Conservation (phyloP, 768 basidiomycete genomes). For the Nidularia pulvinata region DNA sequence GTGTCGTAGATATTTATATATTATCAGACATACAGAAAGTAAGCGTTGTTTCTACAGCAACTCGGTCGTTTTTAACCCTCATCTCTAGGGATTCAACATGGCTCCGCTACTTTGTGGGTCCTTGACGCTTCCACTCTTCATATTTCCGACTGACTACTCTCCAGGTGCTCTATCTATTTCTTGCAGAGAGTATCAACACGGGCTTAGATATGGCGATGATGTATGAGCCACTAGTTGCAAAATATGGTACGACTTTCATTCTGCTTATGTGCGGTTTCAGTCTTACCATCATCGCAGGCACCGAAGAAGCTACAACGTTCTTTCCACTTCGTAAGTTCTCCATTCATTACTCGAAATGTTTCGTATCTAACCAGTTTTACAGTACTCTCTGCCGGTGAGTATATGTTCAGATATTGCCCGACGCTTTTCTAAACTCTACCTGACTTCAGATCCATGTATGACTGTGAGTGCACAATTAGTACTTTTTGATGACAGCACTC, state of each 20-base stretch:
- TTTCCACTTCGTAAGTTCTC: conserved; percentile 23
- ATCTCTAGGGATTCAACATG: conserved; percentile 23
- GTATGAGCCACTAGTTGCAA: conserved; percentile 35
- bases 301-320: conserved; percentile 13
- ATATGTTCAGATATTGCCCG: neutral
- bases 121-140: neutral
- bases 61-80: neutral
- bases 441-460: conserved; percentile 24
- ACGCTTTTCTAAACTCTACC: neutral
- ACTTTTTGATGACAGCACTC: neutral
- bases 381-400: conserved; percentile 29
- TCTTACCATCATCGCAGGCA: conserved; percentile 3
- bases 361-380: neutral
- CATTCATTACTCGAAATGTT: neutral
- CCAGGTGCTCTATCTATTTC: conserved; percentile 28
- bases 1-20: conserved; percentile 24
- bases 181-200: conserved; percentile 34
- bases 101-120: conserved; percentile 28
- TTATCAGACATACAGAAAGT: conserved; percentile 33
- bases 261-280: neutral
- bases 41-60: neutral
- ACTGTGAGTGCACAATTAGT: conserved; percentile 17
- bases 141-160: neutral
- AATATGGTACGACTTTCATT: conserved; percentile 20
- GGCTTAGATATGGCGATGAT: conserved; percentile 29